Evolutionary conservation across 495 filamentous ascomycete genomes (phyloP), one percentile per base, ranked within the genome.

Genomic region (Aspergillus nanangensis): DNA sequence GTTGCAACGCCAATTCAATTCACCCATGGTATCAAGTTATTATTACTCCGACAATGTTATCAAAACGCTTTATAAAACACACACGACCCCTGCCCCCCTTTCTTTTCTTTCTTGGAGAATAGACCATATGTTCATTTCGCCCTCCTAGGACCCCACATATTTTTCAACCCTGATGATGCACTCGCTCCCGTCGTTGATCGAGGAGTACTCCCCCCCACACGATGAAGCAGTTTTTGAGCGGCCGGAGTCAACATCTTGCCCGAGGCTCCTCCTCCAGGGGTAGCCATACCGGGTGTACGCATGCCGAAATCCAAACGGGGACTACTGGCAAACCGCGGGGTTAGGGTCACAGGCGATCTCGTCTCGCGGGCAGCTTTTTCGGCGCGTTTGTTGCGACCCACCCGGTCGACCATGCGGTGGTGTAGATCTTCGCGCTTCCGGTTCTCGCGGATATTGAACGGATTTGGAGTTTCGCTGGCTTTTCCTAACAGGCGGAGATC

Each of bases 351-450:
- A 5, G 81, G 77, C 5, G 80, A 75, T 53, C 72, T 70, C 23
- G 59, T 82, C 9, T 77, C 80, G 3, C 54, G 58, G 3, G 64
- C 62, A 36, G 58, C 50, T 50, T 72, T 75, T 57, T 65, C 66
- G 63, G 78, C 57, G 69, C 87, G 75, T 57, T 88, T 91, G 10
- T 75, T 81, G 62, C 84, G 83, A 1, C 83, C 82, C 0, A 87
- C 86, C 38, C 80, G 78, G 45, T 97, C 93, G 4, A 98, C 94
- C 82, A 98, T 90, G 14, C 84, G 81, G 58, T 92, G 81, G 65
- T 94, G 93, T 10, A 96, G 70, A 42, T 80, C 80, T 65, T 98
- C 93, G 10, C 94, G 74, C 58, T 77, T 82, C 47, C 88, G 81
- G 27, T 83, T 80, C 53, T 90, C 81, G 25, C 78, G 68, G 38